Evolutionary conservation across 2,329 filamentous ascomycete species (phyloP).

Genomic region (Aspergillus arachidicola): DNA sequence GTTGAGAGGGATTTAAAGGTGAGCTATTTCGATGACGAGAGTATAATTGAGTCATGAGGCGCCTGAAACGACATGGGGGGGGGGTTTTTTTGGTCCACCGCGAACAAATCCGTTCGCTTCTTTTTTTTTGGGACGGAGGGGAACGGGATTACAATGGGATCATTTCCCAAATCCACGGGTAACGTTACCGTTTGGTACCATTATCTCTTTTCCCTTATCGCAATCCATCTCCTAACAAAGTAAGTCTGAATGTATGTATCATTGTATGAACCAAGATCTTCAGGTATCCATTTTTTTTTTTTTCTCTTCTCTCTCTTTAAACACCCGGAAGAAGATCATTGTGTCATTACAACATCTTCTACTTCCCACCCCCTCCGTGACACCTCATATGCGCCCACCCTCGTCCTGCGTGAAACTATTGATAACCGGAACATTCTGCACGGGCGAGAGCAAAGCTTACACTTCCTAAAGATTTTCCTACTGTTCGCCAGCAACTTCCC

Average conservation of each 20-base stretch:
- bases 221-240: background rate
- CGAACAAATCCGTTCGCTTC: background rate
- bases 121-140: background rate
- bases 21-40: background rate
- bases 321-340: background rate
- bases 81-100: background rate
- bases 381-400: background rate
- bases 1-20: background rate
- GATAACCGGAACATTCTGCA: conserved; percentile 3
- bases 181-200: background rate
- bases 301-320: background rate
- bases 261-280: background rate
- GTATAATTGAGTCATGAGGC: conserved; percentile 3
- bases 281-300: background rate
- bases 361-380: background rate
- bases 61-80: conserved; percentile 2
- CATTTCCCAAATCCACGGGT: background rate
- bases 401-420: background rate
- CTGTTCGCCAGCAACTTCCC: background rate
- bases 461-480: background rate
- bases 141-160: background rate
- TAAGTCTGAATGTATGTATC: too few species aligned
- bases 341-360: background rate
- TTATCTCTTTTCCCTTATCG: background rate
- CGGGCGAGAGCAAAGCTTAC: background rate